phyloP scores from a whole-genome alignment of 176 grass and related monocot species.

The Bolboschoenus planiculmis region DNA sequence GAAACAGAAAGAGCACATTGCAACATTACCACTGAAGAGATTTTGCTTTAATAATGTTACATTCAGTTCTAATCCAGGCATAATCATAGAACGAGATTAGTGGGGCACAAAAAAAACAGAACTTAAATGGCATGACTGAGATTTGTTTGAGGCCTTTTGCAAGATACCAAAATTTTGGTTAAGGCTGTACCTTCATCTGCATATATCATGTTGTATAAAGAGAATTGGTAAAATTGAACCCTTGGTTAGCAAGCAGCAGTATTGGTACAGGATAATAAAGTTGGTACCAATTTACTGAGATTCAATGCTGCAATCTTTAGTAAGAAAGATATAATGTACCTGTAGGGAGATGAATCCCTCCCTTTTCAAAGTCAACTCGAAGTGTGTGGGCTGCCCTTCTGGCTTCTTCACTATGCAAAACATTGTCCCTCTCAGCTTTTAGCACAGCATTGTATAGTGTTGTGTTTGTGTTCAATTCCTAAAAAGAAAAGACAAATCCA shows the following conservation, averaged over 20 bases:
- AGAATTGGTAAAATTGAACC: not conserved
- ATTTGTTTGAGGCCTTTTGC: not conserved
- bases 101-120: not conserved
- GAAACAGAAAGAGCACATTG: not conserved
- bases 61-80: not conserved
- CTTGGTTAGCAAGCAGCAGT: not conserved
- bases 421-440: conserved; percentile 57
- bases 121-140: not conserved
- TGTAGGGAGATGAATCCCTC: conserved; percentile 81
- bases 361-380: conserved; percentile 83
- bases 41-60: not conserved
- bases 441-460: conserved; percentile 75
- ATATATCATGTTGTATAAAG: not conserved
- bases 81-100: not conserved
- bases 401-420: conserved; percentile 62
- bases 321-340: conserved; percentile 29
- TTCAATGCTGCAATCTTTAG: not conserved
- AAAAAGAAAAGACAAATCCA: not conserved
- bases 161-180: not conserved
- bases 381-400: conserved; percentile 55
- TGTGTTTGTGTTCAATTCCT: conserved; percentile 80
- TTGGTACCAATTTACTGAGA: not conserved
- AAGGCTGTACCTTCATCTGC: not conserved
- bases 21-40: not conserved
- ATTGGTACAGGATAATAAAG: not conserved